Percentiles rank a stretch among this genome's conserved stretches.
Evolutionary conservation across 73 alveolate genomes (phyloP).

Genomic region (Durusdinium trenchii): DNA sequence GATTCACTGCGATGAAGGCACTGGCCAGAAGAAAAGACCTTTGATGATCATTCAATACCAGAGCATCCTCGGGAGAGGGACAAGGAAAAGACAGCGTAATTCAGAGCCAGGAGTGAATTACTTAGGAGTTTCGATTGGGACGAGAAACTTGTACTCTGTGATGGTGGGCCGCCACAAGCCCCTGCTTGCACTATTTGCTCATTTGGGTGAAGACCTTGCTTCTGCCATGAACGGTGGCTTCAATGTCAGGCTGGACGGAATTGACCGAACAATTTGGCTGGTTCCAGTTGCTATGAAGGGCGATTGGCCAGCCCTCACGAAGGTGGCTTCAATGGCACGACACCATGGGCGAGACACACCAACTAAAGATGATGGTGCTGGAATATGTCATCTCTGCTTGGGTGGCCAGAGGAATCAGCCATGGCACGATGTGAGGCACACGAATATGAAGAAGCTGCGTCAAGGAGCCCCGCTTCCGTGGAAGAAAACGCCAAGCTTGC

Average conservation of each 20-base stretch:
- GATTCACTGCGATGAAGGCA: background rate
- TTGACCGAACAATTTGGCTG: background rate
- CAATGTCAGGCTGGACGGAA: background rate
- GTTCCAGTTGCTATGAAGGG: slow-evolving; percentile 8
- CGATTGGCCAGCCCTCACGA: slow-evolving; percentile 29
- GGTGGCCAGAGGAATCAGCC: background rate
- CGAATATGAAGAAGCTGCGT: background rate
- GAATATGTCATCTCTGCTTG: slow-evolving; percentile 17
- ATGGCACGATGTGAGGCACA: background rate
- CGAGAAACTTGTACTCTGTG: background rate
- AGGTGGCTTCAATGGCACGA: background rate
- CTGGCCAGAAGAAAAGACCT: background rate
- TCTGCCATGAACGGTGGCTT: background rate
- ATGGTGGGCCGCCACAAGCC: background rate
- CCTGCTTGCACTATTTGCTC: background rate
- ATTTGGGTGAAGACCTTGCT: background rate
- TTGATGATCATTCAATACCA: background rate
- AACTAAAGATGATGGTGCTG: background rate
- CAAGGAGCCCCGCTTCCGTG: background rate
- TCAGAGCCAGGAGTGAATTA: background rate
- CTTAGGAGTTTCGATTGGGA: background rate
- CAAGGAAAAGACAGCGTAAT: background rate
- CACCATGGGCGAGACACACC: background rate
- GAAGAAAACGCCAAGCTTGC: background rate
- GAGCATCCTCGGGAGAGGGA: background rate